Conservation (phyloP, 2,329 filamentous ascomycete species). For the Mollisia scopiformis region DNA sequence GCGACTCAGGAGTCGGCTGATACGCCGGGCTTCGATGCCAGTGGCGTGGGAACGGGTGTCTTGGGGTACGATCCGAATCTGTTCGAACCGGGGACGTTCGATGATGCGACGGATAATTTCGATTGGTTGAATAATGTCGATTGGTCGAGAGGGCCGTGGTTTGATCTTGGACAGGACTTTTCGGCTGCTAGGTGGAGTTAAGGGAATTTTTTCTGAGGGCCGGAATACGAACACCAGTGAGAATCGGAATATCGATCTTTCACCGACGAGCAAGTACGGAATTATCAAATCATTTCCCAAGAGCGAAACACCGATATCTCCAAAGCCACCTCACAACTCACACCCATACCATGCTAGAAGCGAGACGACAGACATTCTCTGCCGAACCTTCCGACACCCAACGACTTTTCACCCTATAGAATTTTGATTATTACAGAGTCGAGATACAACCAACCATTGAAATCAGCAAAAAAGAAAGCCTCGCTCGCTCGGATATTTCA, state of each 20-base stretch:
- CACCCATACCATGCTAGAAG: no score
- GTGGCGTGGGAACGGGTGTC: background rate
- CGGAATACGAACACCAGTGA: background rate
- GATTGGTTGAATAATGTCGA: constrained; percentile 36
- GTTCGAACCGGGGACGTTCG: constrained; percentile 25
- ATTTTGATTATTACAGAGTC: no score
- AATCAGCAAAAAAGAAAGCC: background rate
- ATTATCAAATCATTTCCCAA: no score
- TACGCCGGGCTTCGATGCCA: background rate
- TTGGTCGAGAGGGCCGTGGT: constrained; percentile 35
- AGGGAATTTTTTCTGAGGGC: background rate
- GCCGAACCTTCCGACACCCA: no score
- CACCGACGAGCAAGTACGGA: no score
- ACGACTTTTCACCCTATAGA: no score
- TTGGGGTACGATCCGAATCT: constrained; percentile 21
- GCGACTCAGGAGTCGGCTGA: constrained; percentile 5
- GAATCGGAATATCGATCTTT: background rate
- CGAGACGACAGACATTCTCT: no score
- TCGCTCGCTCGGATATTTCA: background rate
- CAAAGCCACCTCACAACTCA: no score
- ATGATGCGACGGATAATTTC: constrained; percentile 29
- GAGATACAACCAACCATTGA: no score
- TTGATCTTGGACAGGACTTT: constrained; percentile 30
- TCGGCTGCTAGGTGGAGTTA: constrained; percentile 15
- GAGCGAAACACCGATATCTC: no score